Conservation (phyloP, 805 yeast genomes). For the Monosporozyma siamensis region DNA sequence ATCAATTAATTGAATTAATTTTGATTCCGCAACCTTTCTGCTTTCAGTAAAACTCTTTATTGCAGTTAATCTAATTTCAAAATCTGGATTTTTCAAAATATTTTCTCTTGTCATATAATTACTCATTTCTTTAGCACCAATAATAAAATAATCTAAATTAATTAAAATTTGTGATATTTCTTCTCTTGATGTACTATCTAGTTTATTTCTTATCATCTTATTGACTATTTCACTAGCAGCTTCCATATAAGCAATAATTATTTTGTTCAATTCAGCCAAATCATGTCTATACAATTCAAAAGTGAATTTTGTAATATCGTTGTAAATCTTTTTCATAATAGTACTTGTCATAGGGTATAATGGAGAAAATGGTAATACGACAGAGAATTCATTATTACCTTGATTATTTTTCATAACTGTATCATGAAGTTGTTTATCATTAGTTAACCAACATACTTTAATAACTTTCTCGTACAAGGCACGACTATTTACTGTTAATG, state of each 20-base stretch:
- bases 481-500: conserved; percentile 56
- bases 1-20: conserved; percentile 76
- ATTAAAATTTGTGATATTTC: conserved; percentile 82
- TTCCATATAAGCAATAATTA: conserved; percentile 56
- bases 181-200: conserved; percentile 72
- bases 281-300: conserved; percentile 57
- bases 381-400: conserved; percentile 36
- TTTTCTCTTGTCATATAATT: conserved; percentile 32
- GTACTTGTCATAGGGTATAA: conserved; percentile 83
- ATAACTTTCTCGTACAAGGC: conserved; percentile 55
- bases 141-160: conserved; percentile 77
- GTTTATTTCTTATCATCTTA: conserved; percentile 48
- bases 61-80: conserved; percentile 41
- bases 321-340: conserved; percentile 55
- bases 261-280: conserved; percentile 48
- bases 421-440: conserved; percentile 30
- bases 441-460: conserved; percentile 60
- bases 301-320: conserved; percentile 54
- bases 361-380: conserved; percentile 77
- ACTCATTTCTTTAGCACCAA: conserved; percentile 60
- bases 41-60: conserved; percentile 47
- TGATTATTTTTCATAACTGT: neutral
- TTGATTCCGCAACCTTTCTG: conserved; percentile 64
- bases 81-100: conserved; percentile 30
- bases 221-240: conserved; percentile 55